A percentile compares a stretch with the other conserved stretches of the same genome.
These are phyloP conservation scores for Crinitomyces ghanaensis DNA, from an alignment of 805 yeast genomes.

Conservation along the genomic window DNA sequence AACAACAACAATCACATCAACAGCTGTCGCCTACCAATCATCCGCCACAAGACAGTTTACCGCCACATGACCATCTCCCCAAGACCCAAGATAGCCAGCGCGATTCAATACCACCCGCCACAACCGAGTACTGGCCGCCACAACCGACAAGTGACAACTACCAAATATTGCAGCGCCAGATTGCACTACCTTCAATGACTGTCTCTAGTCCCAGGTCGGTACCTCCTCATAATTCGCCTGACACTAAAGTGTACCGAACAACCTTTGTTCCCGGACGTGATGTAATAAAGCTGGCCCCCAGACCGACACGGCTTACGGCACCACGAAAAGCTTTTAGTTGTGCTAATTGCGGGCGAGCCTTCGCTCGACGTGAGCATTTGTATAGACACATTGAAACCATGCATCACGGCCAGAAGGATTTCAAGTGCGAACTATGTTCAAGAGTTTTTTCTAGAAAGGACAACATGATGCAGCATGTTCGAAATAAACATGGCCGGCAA, in stretches of 20 bases:
- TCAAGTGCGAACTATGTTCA: constrained; percentile 13
- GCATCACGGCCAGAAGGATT: constrained; percentile 18
- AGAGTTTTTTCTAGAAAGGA: constrained; percentile 17
- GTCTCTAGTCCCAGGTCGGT: constrained; percentile 5
- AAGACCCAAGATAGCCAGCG: constrained; percentile 2
- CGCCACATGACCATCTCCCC: too few relatives aligned
- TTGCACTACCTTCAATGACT: not conserved
- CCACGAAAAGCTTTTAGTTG: constrained; percentile 15
- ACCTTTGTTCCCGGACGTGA: constrained; percentile 8
- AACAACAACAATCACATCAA: not conserved
- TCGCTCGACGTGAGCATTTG: constrained; percentile 18
- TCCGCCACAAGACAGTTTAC: too few relatives aligned
- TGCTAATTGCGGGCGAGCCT: constrained; percentile 15
- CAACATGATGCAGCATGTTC: constrained; percentile 19
- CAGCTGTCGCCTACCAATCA: not conserved
- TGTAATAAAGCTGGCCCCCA: constrained; percentile 2
- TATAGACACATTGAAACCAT: constrained; percentile 17
- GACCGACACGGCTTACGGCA: constrained; percentile 1
- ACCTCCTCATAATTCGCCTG: not conserved
- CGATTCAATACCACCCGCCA: not conserved
- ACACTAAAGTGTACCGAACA: not conserved
- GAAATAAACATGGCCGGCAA: constrained; percentile 17
- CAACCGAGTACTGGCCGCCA: not conserved
- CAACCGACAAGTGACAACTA: too few relatives aligned
- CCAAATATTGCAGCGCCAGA: too few relatives aligned